These are phyloP conservation scores for Xylariomycetidae sp. DNA, from an alignment of 2,329 filamentous ascomycete species.

Conservation along the genomic window DNA sequence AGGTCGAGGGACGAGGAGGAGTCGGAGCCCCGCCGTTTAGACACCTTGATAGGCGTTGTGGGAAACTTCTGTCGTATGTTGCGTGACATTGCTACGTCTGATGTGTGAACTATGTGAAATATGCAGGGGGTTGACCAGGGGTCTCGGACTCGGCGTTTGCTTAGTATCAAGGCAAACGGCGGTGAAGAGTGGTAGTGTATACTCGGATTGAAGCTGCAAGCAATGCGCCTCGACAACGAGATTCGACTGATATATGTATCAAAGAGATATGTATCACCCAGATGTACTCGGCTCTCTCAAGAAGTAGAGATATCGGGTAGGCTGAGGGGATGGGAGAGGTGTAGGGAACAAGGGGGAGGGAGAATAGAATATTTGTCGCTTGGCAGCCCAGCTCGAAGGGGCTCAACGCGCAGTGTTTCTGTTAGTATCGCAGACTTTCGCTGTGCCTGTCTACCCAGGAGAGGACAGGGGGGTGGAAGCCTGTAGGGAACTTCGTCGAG, in stretches of 20 bases:
- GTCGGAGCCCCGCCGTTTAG: constrained; percentile 44
- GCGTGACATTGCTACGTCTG: constrained; percentile 40
- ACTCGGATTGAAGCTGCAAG: constrained; percentile 5
- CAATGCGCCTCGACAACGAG: no score
- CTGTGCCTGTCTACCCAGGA: constrained; percentile 12
- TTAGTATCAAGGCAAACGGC: constrained; percentile 28
- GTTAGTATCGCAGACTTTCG: constrained; percentile 28
- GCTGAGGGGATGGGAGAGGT: constrained; percentile 1
- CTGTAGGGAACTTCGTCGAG: constrained; percentile 63
- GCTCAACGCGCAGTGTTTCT: constrained; percentile 18
- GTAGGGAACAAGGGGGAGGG: constrained; percentile 5
- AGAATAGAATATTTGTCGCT: constrained; percentile 9
- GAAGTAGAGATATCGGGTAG: neutral
- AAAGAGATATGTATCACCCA: no score
- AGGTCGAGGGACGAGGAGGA: constrained; percentile 51
- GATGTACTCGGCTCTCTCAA: neutral
- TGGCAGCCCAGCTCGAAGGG: constrained; percentile 12
- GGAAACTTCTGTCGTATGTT: constrained; percentile 45
- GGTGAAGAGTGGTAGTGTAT: constrained; percentile 23
- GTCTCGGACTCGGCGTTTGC: constrained; percentile 10
- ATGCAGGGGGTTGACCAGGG: constrained; percentile 21
- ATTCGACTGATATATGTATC: no score
- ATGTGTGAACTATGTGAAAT: constrained; percentile 8
- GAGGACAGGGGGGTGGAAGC: constrained; percentile 40
- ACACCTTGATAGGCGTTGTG: constrained; percentile 36